Percentiles rank a stretch among this genome's conserved stretches.
phyloP scores from a whole-genome alignment of 306 rosid species.

The barrel medic (Medicago truncatula) region DNA sequence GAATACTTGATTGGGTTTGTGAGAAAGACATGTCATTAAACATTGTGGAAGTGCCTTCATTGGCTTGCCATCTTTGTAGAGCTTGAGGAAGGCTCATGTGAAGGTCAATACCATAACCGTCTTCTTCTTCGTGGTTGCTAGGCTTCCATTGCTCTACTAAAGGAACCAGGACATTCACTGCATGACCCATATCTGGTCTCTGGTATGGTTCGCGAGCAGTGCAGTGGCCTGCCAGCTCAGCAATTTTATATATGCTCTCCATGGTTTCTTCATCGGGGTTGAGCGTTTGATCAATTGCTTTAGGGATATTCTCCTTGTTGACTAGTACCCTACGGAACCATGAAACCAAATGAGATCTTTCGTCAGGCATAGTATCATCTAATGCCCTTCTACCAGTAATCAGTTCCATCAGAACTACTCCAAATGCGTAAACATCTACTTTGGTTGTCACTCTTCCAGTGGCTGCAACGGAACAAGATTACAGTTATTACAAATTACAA shows the following conservation, averaged over 20 bases:
- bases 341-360: conserved; percentile 80
- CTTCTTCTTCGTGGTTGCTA: conserved; percentile 62
- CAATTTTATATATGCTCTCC: conserved; percentile 90
- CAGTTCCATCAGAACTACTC: conserved; percentile 89
- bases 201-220: conserved; percentile 90
- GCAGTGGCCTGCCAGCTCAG: conserved; percentile 90
- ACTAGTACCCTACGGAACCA: conserved; percentile 85
- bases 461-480: conserved; percentile 54
- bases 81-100: conserved; percentile 90
- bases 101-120: conserved; percentile 58
- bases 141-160: conserved; percentile 91
- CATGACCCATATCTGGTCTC: conserved; percentile 95
- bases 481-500: not conserved
- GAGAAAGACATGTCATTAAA: conserved; percentile 72
- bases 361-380: conserved; percentile 80
- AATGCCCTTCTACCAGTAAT: conserved; percentile 82
- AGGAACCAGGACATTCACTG: conserved; percentile 81
- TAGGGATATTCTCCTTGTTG: conserved; percentile 90
- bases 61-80: conserved; percentile 90
- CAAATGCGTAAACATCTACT: conserved; percentile 91
- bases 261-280: conserved; percentile 87
- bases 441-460: conserved; percentile 96
- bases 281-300: conserved; percentile 77
- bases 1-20: conserved; percentile 84
- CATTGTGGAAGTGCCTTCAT: conserved; percentile 85